phyloP scores from a whole-genome alignment of 2,329 filamentous ascomycete species.

The Trichoderma simmonsii region DNA sequence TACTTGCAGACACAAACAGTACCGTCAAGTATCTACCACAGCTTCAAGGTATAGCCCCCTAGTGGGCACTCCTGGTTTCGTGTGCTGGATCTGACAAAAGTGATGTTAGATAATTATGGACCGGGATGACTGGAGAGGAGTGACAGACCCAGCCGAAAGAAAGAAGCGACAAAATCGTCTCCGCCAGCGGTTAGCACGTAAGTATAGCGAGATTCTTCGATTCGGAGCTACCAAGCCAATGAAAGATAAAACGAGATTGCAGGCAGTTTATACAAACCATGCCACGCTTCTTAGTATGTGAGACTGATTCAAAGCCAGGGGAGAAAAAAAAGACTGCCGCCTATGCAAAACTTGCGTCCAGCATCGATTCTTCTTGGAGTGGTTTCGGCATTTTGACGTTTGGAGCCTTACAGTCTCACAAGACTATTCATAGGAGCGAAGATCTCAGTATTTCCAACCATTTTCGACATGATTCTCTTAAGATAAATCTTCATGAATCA shows the following conservation, averaged over 20 bases:
- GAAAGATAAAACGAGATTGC: neutral
- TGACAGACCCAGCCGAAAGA: neutral
- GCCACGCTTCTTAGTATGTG: neutral
- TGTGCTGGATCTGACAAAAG: neutral
- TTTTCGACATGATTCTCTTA: neutral
- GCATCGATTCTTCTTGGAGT: neutral
- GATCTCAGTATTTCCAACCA: neutral
- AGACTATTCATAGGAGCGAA: neutral
- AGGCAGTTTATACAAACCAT: neutral
- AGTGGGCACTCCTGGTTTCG: no score
- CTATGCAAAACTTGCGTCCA: neutral
- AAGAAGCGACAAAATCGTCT: conserved; percentile 1
- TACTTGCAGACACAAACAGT: neutral
- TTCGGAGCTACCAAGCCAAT: neutral
- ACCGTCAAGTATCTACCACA: neutral
- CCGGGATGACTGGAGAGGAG: neutral
- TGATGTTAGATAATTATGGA: neutral
- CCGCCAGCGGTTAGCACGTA: neutral
- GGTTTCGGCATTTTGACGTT: neutral
- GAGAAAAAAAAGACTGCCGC: neutral
- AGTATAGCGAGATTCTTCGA: neutral
- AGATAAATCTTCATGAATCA: neutral
- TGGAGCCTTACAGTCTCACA: neutral
- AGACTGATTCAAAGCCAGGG: neutral
- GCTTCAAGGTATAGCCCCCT: neutral